Evolutionary conservation across 257 asterid species (phyloP), one percentile per base, ranked within the genome.

Genomic region (Craterostigma plantagineum): DNA sequence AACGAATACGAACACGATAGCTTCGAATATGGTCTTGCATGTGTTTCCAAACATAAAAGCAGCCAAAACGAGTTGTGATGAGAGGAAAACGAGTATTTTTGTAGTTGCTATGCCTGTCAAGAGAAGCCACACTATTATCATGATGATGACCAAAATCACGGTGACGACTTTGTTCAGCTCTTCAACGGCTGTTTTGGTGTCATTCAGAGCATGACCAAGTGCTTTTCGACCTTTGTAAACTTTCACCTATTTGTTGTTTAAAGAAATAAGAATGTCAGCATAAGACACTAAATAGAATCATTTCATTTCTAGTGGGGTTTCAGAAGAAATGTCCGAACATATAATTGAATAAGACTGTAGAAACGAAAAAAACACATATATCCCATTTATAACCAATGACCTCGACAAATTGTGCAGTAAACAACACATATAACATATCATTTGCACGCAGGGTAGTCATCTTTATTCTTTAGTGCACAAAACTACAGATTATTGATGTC

Each of bases 181-280:
- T 52, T 67, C 70, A 44, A 74, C 84, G 34, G 79, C 84, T 5
- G 84, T 67, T 59, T 74, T 74, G 4, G 84, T 74, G 56, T 74
- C 84, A 27, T 59, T 70, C 46, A 69, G 52, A 46, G 78, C 95
- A 62, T 79, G 93, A 8, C 86, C 85, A 48, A 87, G 72, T 14
- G 86, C 81, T 75, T 72, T 87, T n/a, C 93, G 86, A 35, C 70
- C 92, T 12, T 79, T 72, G 64, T 76, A 83, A 55, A 90, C 95
- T 65, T 77, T 79, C 56, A 87, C 70, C 98, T 87, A 75, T n/a
- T n/a, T 59, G 65, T 42, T 58, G 53, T 43, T 17, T 16, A 38
- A 33, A 59, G n/a, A 37, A 27, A 15, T 34, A 38, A 3, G 13
- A 30, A 7, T 27, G 11, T 8, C 7, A 4, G 42, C 42, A 12